Conservation (phyloP, 208 protist species). For the Lotmaria passim region DNA sequence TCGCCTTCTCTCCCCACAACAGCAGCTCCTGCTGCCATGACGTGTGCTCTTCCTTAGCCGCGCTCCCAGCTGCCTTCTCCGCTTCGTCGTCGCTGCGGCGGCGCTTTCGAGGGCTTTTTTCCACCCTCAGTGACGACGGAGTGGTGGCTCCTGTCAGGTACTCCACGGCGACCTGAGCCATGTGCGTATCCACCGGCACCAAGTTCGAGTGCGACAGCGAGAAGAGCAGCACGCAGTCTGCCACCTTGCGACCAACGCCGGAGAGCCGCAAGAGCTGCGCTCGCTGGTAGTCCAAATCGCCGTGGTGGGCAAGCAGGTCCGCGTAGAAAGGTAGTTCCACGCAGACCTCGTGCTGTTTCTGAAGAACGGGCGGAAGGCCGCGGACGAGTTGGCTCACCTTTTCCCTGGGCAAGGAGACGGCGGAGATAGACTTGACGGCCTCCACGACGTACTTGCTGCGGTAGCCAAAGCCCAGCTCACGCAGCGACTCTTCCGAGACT, state of each 20-base stretch:
- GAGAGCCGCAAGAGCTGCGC: slow-evolving; percentile 52
- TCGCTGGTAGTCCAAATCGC: slow-evolving; percentile 36
- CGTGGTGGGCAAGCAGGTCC: slow-evolving; percentile 30
- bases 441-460: slow-evolving; percentile 73
- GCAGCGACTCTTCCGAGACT: slow-evolving; percentile 45
- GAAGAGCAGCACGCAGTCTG: slow-evolving; percentile 86
- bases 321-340: slow-evolving; percentile 55
- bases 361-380: neutral
- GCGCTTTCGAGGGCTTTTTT: slow-evolving; percentile 1
- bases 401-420: neutral
- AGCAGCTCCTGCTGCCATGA: slow-evolving; percentile 18
- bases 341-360: slow-evolving; percentile 17
- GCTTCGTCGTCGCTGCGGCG: neutral
- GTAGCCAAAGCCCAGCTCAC: slow-evolving; percentile 70
- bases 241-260: slow-evolving; percentile 85
- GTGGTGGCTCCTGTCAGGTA: slow-evolving; percentile 38
- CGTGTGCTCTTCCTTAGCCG: neutral
- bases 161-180: slow-evolving; percentile 70
- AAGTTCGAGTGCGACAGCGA: slow-evolving; percentile 54
- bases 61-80: neutral
- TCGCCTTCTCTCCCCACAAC: slow-evolving; percentile 26
- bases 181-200: slow-evolving; percentile 92
- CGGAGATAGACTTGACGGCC: slow-evolving; percentile 12
- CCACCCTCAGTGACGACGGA: neutral
- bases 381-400: neutral